Evolutionary conservation across 1,284 basidiomycete species (phyloP).

Genomic region (Cutaneotrichosporon dermatis): DNA sequence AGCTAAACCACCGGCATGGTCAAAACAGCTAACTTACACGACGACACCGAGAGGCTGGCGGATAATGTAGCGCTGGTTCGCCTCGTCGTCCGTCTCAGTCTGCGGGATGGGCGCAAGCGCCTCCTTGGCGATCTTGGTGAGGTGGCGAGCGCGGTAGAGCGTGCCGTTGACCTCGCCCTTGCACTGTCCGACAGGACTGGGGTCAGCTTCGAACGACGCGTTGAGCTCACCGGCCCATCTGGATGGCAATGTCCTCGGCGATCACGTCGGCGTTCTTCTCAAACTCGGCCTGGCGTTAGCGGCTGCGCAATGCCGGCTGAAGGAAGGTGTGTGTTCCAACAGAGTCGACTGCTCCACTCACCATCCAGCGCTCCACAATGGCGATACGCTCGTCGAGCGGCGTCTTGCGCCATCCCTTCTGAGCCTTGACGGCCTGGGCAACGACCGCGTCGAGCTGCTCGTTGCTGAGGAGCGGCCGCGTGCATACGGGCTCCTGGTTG

Average conservation of each 20-base stretch:
- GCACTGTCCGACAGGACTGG: constrained; percentile 69
- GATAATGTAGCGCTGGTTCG: constrained; percentile 75
- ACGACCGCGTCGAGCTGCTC: constrained; percentile 61
- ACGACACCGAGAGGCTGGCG: constrained; percentile 83
- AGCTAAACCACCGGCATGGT: not conserved
- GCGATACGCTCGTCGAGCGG: constrained; percentile 66
- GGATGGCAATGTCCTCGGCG: constrained; percentile 66
- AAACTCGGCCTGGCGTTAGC: constrained; percentile 62
- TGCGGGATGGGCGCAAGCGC: constrained; percentile 72
- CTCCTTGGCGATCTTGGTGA: constrained; percentile 75
- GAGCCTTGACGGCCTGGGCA: constrained; percentile 59
- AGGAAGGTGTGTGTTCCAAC: not conserved
- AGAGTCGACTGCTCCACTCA: constrained; percentile 40
- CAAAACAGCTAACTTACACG: constrained; percentile 68
- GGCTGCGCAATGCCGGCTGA: no score
- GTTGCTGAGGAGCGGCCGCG: constrained; percentile 45
- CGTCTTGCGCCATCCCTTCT: constrained; percentile 67
- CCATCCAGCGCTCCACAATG: constrained; percentile 72
- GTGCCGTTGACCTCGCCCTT: constrained; percentile 76
- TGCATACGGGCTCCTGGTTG: constrained; percentile 50
- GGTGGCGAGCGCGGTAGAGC: constrained; percentile 72
- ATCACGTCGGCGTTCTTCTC: constrained; percentile 64
- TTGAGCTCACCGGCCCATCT: constrained; percentile 67
- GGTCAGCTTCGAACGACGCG: not conserved
- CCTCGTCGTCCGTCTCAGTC: constrained; percentile 70